Percentiles rank a stretch among this genome's conserved stretches.
Conservation (phyloP, 2,329 filamentous ascomycete species). For the Alternaria arborescens region DNA sequence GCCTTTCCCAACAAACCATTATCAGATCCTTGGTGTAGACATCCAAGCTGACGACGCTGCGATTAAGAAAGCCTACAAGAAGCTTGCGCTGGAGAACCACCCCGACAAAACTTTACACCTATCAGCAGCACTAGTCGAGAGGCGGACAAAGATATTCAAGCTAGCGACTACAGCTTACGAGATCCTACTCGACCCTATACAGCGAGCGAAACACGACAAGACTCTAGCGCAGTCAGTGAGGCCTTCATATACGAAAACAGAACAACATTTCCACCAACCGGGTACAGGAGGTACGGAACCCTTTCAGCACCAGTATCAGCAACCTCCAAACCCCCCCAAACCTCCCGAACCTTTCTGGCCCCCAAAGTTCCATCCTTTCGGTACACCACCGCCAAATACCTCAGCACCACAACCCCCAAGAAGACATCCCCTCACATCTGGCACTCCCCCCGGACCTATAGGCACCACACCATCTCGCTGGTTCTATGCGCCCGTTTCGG, state of each 20-base stretch:
- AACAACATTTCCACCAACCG: not conserved
- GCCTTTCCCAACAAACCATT: conserved; percentile 6
- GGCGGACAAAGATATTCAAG: conserved; percentile 5
- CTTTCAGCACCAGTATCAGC: not conserved
- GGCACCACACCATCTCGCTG: not conserved
- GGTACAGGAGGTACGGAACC: not conserved
- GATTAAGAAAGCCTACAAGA: conserved; percentile 13
- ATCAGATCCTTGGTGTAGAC: conserved; percentile 6
- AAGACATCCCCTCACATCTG: not conserved
- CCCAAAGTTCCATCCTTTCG: not conserved
- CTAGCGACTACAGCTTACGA: conserved; percentile 6
- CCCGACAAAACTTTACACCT: conserved; percentile 20
- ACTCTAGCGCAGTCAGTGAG: not conserved
- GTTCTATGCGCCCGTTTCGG: conserved; percentile 4
- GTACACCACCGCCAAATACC: not conserved
- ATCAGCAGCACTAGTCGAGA: not conserved
- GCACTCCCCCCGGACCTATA: not conserved
- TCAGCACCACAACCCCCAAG: not conserved
- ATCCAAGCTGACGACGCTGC: not conserved
- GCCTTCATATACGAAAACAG: not conserved
- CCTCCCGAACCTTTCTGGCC: not conserved
- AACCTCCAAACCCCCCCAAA: not conserved
- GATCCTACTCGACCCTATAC: not conserved
- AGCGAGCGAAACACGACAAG: not conserved
- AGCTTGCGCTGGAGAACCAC: conserved; percentile 6